These are phyloP conservation scores for Clonostachys sp. DNA, from an alignment of 2,329 filamentous ascomycete species.

Conservation along the genomic window DNA sequence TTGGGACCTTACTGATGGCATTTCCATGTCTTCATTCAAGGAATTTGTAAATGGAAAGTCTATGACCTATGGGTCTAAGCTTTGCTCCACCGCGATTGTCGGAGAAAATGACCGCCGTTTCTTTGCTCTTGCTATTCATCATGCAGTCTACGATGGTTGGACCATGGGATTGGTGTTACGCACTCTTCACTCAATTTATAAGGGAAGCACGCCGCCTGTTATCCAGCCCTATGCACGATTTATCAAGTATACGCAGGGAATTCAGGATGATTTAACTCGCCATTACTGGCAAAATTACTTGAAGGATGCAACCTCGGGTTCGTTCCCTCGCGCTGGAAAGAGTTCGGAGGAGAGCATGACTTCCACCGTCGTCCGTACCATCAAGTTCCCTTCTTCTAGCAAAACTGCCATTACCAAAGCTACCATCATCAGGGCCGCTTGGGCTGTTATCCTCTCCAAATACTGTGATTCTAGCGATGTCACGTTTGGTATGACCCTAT, in stretches of 20 bases:
- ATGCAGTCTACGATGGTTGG: conserved; percentile 92
- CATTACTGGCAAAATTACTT: neutral
- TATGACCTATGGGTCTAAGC: conserved; percentile 5
- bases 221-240: neutral
- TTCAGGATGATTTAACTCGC: neutral
- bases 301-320: neutral
- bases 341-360: neutral
- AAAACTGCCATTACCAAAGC: conserved; percentile 8
- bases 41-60: neutral
- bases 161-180: conserved; percentile 61
- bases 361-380: neutral
- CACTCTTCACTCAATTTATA: neutral
- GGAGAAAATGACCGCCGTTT: neutral
- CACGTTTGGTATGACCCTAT: conserved; percentile 11
- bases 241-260: neutral
- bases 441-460: conserved; percentile 1
- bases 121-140: conserved; percentile 61
- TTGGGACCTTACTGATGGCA: neutral
- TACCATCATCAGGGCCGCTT: conserved; percentile 6
- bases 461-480: conserved; percentile 9
- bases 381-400: neutral
- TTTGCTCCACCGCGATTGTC: conserved; percentile 1
- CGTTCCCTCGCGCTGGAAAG: neutral
- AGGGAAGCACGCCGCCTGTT: conserved; percentile 37
- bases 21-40: neutral